phyloP scores from a whole-genome alignment of 2,329 filamentous ascomycete species.

The Colletotrichum viniferum region DNA sequence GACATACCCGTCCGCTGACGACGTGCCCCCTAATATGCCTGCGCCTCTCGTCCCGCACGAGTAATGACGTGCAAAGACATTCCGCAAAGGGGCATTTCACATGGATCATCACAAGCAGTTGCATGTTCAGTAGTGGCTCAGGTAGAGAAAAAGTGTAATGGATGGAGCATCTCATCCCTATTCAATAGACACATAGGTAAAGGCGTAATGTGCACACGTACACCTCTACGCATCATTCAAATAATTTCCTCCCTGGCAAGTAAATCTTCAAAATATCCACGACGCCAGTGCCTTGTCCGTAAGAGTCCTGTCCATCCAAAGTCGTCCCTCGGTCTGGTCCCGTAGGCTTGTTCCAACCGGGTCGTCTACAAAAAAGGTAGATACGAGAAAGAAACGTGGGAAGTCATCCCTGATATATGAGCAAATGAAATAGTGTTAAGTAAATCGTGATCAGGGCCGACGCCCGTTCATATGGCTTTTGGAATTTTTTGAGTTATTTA shows the following conservation, averaged over 20 bases:
- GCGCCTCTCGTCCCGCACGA: neutral
- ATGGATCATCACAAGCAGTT: neutral
- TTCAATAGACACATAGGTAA: slow-evolving; percentile 9
- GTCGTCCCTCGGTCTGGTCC: slow-evolving; percentile 19
- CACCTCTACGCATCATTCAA: slow-evolving; percentile 14
- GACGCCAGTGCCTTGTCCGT: slow-evolving; percentile 14
- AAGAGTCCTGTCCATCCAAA: slow-evolving; percentile 20
- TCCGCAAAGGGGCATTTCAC: neutral
- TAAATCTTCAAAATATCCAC: slow-evolving; percentile 16
- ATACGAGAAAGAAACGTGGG: slow-evolving; percentile 20
- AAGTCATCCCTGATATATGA: slow-evolving; percentile 21
- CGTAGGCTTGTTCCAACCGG: slow-evolving; percentile 16
- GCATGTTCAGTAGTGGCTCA: neutral
- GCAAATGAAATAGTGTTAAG: slow-evolving; percentile 3
- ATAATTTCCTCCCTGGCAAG: slow-evolving; percentile 6
- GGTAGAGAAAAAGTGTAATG: neutral
- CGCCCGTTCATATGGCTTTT: slow-evolving; percentile 2
- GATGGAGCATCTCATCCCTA: slow-evolving; percentile 3
- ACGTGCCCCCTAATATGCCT: neutral
- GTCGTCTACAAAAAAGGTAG: slow-evolving; percentile 18
- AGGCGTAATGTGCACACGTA: slow-evolving; percentile 4
- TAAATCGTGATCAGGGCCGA: slow-evolving; percentile 17
- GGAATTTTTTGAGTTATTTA: slow-evolving; percentile 25
- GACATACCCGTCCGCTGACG: neutral
- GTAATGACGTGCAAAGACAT: neutral